Evolutionary conservation across 768 basidiomycete genomes (phyloP).

Genomic region (Porphyrellus cyaneotinctus): DNA sequence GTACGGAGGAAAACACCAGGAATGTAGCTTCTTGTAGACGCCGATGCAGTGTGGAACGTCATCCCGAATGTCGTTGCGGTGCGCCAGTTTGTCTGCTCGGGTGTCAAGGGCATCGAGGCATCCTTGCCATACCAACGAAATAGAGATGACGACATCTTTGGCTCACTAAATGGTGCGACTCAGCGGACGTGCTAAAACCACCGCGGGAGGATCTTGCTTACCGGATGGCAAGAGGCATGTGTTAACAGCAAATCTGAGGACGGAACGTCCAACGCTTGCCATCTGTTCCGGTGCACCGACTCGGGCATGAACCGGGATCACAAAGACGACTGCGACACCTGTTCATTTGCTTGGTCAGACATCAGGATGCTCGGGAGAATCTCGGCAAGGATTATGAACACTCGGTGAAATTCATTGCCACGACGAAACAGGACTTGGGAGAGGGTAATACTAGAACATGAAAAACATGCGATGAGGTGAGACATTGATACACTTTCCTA

Average conservation of each 20-base stretch:
- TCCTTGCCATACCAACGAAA: background rate
- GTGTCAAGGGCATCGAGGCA: slow-evolving; percentile 3
- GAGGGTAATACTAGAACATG: slow-evolving; percentile 32
- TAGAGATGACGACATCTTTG: background rate
- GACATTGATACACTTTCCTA: slow-evolving; percentile 34
- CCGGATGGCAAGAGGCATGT: background rate
- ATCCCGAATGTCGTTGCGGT: background rate
- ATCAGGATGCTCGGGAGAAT: background rate
- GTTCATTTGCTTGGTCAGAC: slow-evolving; percentile 1
- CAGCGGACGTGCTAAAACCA: background rate
- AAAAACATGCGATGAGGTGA: slow-evolving; percentile 28
- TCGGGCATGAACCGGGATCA: background rate
- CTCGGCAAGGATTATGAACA: slow-evolving; percentile 11
- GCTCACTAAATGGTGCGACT: background rate
- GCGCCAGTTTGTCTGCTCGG: background rate
- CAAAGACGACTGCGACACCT: background rate
- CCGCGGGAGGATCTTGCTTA: background rate
- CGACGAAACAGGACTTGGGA: slow-evolving; percentile 11
- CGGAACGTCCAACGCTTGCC: background rate
- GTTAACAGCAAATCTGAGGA: background rate
- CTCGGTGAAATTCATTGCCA: slow-evolving; percentile 18
- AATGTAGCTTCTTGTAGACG: background rate
- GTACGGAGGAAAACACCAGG: background rate
- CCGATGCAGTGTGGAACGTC: slow-evolving; percentile 7
- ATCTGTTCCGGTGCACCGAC: background rate